Evolutionary conservation across 345 rosid species (phyloP).

Genomic region (Citrus australasica): DNA sequence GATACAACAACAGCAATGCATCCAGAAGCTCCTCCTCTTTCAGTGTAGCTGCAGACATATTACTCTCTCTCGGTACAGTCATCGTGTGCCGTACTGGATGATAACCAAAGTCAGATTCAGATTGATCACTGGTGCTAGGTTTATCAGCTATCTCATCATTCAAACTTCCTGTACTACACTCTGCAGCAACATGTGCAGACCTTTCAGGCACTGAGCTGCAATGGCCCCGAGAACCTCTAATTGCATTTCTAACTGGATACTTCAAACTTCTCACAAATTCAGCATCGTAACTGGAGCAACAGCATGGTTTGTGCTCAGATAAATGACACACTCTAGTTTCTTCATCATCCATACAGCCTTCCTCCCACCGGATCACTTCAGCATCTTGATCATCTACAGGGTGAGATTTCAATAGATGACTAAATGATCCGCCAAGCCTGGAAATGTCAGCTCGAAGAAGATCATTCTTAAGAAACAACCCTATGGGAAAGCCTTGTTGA

Average conservation of each 20-base stretch:
- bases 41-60: constrained; percentile 55
- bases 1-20: constrained; percentile 69
- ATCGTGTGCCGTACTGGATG: constrained; percentile 50
- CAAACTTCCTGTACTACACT: constrained; percentile 71
- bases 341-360: constrained; percentile 91
- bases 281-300: constrained; percentile 75
- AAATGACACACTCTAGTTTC: constrained; percentile 70
- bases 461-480: constrained; percentile 78
- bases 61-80: constrained; percentile 52
- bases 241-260: constrained; percentile 47
- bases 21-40: constrained; percentile 94
- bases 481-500: constrained; percentile 73
- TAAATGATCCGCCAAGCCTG: constrained; percentile 91
- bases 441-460: constrained; percentile 75
- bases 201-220: constrained; percentile 70
- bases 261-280: constrained; percentile 65
- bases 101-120: constrained; percentile 82
- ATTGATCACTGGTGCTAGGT: constrained; percentile 87
- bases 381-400: constrained; percentile 62
- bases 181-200: constrained; percentile 82
- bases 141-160: constrained; percentile 86
- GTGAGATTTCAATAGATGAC: constrained; percentile 73
- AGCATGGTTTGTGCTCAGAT: constrained; percentile 82
- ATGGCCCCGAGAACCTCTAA: constrained; percentile 60
- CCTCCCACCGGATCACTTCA: constrained; percentile 88